phyloP scores from a whole-genome alignment of 768 basidiomycete genomes.

The Russula virescens region DNA sequence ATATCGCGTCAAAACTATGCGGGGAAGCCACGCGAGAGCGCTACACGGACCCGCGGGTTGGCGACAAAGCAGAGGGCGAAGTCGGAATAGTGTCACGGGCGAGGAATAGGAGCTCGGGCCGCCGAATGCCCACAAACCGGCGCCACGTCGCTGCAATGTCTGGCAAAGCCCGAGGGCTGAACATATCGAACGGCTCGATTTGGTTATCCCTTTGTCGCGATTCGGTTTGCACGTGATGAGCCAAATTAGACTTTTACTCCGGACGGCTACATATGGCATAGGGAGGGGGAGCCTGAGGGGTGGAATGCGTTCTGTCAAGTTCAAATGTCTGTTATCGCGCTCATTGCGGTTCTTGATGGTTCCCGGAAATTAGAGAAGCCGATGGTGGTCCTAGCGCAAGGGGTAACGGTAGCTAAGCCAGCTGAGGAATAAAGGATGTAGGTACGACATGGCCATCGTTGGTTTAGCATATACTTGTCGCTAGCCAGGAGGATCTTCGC shows the following conservation, averaged over 20 bases:
- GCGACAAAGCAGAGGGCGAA: too few relatives aligned
- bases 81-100: too few relatives aligned
- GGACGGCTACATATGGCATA: not conserved
- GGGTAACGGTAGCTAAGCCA: not conserved
- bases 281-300: not conserved
- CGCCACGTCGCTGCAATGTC: not conserved
- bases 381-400: not conserved
- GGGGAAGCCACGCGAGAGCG: not conserved
- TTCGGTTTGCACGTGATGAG: constrained; percentile 4
- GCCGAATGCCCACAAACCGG: too few relatives aligned
- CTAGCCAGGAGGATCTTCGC: constrained; percentile 1
- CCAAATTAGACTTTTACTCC: constrained; percentile 17
- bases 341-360: not conserved
- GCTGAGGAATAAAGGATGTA: constrained; percentile 15
- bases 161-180: not conserved
- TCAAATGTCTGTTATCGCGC: not conserved
- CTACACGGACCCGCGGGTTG: too few relatives aligned
- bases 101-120: too few relatives aligned
- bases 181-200: not conserved
- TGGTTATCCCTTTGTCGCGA: constrained; percentile 17
- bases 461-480: not conserved
- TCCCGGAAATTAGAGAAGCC: not conserved
- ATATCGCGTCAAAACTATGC: not conserved
- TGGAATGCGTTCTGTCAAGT: not conserved
- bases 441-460: not conserved